Conservation (phyloP, 306 rosid species). For the Medicago ruthenica region DNA sequence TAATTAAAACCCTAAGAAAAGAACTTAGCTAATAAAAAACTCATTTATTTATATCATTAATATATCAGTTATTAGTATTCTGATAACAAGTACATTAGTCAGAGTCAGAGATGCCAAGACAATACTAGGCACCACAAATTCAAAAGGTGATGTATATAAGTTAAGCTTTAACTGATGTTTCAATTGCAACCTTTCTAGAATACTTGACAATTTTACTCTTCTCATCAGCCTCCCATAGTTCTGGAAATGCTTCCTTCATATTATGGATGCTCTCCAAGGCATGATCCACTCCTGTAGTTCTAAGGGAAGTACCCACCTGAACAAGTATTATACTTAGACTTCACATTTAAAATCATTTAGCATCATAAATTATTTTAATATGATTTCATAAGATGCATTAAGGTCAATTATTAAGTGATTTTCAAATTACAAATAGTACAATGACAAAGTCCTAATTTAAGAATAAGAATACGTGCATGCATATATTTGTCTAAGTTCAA, state of each 20-base stretch:
- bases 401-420: not conserved
- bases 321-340: constrained; percentile 15
- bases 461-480: constrained; percentile 27
- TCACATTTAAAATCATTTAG: constrained; percentile 6
- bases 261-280: constrained; percentile 93
- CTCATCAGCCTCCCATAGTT: constrained; percentile 74
- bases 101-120: constrained; percentile 18
- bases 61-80: not conserved
- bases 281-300: constrained; percentile 63
- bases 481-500: not conserved
- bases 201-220: constrained; percentile 49
- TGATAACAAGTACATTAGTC: constrained; percentile 34
- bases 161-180: constrained; percentile 77
- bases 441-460: not conserved
- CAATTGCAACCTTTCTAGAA: constrained; percentile 65
- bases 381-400: not conserved
- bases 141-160: constrained; percentile 10
- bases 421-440: not conserved
- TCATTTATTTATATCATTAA: constrained; percentile 14
- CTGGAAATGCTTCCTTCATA: constrained; percentile 81
- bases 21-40: not conserved
- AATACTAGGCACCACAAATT: constrained; percentile 28
- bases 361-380: not conserved
- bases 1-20: not conserved
- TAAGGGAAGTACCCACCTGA: constrained; percentile 71